phyloP scores from a whole-genome alignment of 345 rosid species.

The Zanthoxylum bungeanum region DNA sequence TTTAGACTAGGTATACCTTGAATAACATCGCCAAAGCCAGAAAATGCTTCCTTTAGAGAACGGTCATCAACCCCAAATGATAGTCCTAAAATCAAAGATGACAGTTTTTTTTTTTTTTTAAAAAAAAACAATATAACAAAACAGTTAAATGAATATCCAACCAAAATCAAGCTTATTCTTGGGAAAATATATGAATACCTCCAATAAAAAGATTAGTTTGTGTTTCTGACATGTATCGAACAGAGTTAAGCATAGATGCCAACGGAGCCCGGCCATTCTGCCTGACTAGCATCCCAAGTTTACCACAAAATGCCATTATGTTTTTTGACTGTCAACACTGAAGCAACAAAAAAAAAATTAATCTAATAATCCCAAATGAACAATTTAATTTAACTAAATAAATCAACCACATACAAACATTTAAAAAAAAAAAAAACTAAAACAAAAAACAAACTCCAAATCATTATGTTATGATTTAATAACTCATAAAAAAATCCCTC shows the following conservation, averaged over 20 bases:
- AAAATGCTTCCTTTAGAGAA: constrained; percentile 45
- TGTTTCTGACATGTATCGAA: constrained; percentile 47
- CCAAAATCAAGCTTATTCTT: background rate
- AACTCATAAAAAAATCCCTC: background rate
- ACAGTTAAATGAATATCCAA: background rate
- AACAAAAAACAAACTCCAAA: too few species aligned
- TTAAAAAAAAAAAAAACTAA: too few species aligned
- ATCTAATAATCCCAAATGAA: background rate
- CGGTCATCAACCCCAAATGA: constrained; percentile 44
- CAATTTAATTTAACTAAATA: too few species aligned
- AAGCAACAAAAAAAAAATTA: too few species aligned
- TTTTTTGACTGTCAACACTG: background rate
- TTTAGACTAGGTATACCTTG: constrained; percentile 31
- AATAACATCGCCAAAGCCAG: constrained; percentile 44
- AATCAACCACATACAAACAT: too few species aligned
- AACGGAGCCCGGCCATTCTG: constrained; percentile 41
- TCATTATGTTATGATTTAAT: too few species aligned
- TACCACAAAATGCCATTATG: constrained; percentile 66
- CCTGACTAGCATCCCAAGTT: constrained; percentile 53
- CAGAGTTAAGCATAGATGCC: constrained; percentile 52
- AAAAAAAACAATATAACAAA: background rate
- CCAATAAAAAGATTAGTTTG: constrained; percentile 63
- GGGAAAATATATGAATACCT: constrained; percentile 39
- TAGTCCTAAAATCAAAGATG: constrained; percentile 30
- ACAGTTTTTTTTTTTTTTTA: too few species aligned